Conservation (phyloP, 768 basidiomycete genomes). For the Tulasnella sp. region DNA sequence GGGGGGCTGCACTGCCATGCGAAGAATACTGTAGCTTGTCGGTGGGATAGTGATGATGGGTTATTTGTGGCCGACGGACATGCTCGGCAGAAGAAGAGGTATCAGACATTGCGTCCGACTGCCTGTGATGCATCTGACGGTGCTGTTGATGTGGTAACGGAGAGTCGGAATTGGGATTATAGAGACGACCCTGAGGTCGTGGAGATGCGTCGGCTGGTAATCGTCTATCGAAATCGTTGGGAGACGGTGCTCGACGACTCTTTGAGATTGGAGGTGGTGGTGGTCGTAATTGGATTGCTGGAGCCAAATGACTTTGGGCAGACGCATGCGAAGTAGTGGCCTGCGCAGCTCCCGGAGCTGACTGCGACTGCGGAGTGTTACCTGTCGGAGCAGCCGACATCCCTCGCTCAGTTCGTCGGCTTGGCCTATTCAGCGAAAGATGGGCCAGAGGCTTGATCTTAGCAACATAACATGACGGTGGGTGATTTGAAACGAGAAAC, state of each 20-base stretch:
- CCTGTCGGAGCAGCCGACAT: slow-evolving; percentile 6
- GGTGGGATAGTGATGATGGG: slow-evolving; percentile 23
- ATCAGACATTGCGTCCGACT: slow-evolving; percentile 58
- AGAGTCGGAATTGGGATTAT: slow-evolving; percentile 61
- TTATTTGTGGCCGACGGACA: slow-evolving; percentile 23
- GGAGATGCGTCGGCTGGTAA: slow-evolving; percentile 59
- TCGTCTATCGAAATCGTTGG: slow-evolving; percentile 57
- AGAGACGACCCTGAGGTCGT: slow-evolving; percentile 41
- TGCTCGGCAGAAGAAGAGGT: slow-evolving; percentile 37
- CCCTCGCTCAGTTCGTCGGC: not conserved
- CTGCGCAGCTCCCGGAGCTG: too few species aligned
- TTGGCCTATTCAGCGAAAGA: not conserved
- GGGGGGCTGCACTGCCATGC: slow-evolving; percentile 24
- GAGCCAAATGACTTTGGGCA: slow-evolving; percentile 19
- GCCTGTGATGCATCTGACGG: slow-evolving; percentile 22
- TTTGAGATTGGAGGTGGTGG: slow-evolving; percentile 26
- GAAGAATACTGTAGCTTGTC: slow-evolving; percentile 20
- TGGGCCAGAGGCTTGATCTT: too few species aligned
- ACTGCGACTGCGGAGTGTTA: slow-evolving; percentile 4
- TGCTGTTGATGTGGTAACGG: slow-evolving; percentile 38
- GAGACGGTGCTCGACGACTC: slow-evolving; percentile 19
- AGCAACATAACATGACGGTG: too few species aligned
- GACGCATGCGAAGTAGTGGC: too few species aligned
- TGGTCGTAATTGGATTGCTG: slow-evolving; percentile 30
- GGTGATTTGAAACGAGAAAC: too few species aligned